Evolutionary conservation across 495 filamentous ascomycete species (phyloP), one percentile per base, ranked within the genome.

Genomic region (Lasiosphaeria ovina): DNA sequence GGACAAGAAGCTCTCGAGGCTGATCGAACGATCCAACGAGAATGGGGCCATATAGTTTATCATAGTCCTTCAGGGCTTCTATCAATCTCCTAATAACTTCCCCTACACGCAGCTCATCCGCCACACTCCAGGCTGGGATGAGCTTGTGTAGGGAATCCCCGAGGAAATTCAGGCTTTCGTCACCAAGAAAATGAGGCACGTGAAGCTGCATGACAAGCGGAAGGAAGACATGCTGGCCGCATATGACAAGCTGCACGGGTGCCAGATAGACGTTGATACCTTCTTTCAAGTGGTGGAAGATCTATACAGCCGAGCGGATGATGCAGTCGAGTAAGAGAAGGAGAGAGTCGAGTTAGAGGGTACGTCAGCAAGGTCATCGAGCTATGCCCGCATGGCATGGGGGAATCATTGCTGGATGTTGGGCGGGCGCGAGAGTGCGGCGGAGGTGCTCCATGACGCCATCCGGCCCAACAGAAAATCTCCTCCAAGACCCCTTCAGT

Each of bases 291-390:
- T 51, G 49, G 49, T 51, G 49, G 16, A 51, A 51, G 49, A 24
- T 51, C 49, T 51, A 51, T 51, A 51, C 17, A 33, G 49, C 49
- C 49, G 24, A 51, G 24, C 49, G 17, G 49, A 51, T 51, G 49
- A 51, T 51, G 17, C 49, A 17, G 49, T 51, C 49, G 49, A 51
- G 49, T 51, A 51, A 51, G 49, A 51, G 49, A 24, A 51, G 49
- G 49, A 51, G 49, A 12, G 38, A 40, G 38, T 40, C 38, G 38
- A 40, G 38, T 40, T 40, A 6, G 38, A 12, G 12, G 38, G 38
- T 40, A 12, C 38, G 38, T 40, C 38, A 40, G 38, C 38, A 40
- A 40, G 38, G 38, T 40, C 38, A 40, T 40, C 38, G 38, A 12
- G 38, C 38, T 40, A 40, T 40, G 38, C 12, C 38, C 12, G 38